phyloP scores from a whole-genome alignment of 192 early-diverging fungal genomes.

The Umbelopsis isabellina region DNA sequence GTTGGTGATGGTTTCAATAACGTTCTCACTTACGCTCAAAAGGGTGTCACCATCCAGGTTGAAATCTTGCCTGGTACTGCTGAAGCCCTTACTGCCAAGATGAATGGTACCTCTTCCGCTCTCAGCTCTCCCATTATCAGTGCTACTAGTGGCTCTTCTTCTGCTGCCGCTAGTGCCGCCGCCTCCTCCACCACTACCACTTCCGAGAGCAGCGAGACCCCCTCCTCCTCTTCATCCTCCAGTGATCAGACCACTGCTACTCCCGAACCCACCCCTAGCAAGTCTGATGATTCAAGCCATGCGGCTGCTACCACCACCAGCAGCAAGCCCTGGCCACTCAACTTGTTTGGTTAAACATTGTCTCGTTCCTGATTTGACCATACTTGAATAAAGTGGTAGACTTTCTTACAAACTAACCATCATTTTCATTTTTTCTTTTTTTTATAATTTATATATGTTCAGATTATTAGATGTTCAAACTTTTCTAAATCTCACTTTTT shows the following conservation, averaged over 20 bases:
- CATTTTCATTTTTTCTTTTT: no score
- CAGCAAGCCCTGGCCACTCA: neutral
- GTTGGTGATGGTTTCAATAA: slow-evolving; percentile 19
- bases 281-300: neutral
- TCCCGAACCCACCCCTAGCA: neutral
- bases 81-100: neutral
- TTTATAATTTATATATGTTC: no score
- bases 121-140: neutral
- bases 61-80: neutral
- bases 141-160: neutral
- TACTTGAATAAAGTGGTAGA: slow-evolving; percentile 17
- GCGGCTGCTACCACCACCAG: slow-evolving; percentile 13
- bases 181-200: neutral
- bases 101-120: slow-evolving; percentile 11
- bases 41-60: neutral
- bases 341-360: neutral
- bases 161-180: neutral
- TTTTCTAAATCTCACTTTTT: no score
- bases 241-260: neutral
- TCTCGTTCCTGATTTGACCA: neutral
- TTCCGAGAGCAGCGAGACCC: neutral
- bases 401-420: neutral
- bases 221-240: neutral
- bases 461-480: no score
- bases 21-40: neutral